Conservation (phyloP, 805 yeast species). For the Metschnikowia cubensis region DNA sequence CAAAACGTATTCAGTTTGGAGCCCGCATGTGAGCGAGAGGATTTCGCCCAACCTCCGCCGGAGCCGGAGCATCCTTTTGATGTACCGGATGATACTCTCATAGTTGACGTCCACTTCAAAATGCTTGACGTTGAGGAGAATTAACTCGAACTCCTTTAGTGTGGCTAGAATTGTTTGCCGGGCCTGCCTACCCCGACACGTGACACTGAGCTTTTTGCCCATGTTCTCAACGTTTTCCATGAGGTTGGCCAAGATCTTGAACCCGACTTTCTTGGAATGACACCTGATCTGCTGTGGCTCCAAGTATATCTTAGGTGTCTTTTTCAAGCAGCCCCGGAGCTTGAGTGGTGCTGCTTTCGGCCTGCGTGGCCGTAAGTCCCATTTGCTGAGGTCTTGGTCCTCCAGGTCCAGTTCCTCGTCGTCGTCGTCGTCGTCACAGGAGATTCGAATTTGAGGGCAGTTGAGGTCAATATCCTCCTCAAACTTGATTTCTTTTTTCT, state of each 20-base stretch:
- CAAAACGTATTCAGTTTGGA: conserved; percentile 4
- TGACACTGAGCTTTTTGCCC: conserved; percentile 1
- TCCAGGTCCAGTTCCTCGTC: neutral
- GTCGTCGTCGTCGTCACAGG: neutral
- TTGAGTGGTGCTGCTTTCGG: neutral
- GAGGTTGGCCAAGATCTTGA: conserved; percentile 4
- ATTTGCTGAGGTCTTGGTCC: conserved; percentile 1
- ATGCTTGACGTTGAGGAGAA: conserved; percentile 2
- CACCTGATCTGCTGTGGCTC: neutral
- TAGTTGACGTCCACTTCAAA: conserved; percentile 3
- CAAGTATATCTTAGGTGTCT: neutral
- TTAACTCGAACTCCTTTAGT: conserved; percentile 3
- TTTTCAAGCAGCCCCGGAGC: neutral
- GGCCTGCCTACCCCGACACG: neutral
- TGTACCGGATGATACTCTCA: conserved; percentile 1
- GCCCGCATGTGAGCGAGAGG: conserved; percentile 5
- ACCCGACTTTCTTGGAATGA: neutral
- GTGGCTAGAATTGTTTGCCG: neutral
- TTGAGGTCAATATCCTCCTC: conserved; percentile 1
- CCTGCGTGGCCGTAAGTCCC: neutral
- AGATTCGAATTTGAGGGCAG: conserved; percentile 1
- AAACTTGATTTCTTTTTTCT: neutral
- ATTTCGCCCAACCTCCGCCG: conserved; percentile 4
- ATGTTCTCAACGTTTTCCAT: conserved; percentile 3
- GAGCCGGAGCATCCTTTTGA: conserved; percentile 2